phyloP scores from a whole-genome alignment of 805 yeast genomes.

The Candida dajiaensis region DNA sequence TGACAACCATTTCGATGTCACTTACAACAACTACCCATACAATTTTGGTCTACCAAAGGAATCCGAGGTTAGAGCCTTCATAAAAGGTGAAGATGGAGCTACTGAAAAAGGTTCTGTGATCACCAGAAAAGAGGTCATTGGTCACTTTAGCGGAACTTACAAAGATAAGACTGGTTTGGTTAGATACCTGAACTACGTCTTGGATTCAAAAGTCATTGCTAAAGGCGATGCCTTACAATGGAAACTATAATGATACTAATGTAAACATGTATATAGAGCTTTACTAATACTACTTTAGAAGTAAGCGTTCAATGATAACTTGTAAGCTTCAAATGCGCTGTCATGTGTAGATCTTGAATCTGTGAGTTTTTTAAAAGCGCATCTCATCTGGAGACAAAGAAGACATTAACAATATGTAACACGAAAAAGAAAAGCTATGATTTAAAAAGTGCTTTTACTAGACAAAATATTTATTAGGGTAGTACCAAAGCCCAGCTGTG shows the following conservation, averaged over 20 bases:
- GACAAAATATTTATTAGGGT: too few species aligned
- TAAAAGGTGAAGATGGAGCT: constrained; percentile 60
- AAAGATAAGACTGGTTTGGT: constrained; percentile 53
- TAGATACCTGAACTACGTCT: constrained; percentile 51
- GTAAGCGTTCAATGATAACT: background rate
- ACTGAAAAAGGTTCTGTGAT: constrained; percentile 24
- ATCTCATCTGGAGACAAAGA: too few species aligned
- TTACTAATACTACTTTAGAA: background rate
- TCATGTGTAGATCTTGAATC: too few species aligned
- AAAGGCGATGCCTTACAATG: constrained; percentile 11
- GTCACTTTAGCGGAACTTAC: constrained; percentile 47
- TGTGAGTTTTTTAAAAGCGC: too few species aligned
- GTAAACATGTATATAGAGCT: background rate
- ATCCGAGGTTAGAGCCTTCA: constrained; percentile 52
- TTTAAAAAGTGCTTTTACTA: too few species aligned
- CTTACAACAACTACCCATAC: constrained; percentile 40
- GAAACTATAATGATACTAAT: constrained; percentile 14
- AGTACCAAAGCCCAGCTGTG: too few species aligned
- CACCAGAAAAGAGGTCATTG: constrained; percentile 56
- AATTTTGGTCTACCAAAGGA: constrained; percentile 79
- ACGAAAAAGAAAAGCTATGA: too few species aligned
- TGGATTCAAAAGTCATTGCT: constrained; percentile 29
- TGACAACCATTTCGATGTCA: constrained; percentile 25
- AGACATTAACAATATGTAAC: too few species aligned
- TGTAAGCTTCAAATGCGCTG: too few species aligned